Evolutionary conservation across 208 protist species (phyloP).

Genomic region (Trypanosomatidae sp.): DNA sequence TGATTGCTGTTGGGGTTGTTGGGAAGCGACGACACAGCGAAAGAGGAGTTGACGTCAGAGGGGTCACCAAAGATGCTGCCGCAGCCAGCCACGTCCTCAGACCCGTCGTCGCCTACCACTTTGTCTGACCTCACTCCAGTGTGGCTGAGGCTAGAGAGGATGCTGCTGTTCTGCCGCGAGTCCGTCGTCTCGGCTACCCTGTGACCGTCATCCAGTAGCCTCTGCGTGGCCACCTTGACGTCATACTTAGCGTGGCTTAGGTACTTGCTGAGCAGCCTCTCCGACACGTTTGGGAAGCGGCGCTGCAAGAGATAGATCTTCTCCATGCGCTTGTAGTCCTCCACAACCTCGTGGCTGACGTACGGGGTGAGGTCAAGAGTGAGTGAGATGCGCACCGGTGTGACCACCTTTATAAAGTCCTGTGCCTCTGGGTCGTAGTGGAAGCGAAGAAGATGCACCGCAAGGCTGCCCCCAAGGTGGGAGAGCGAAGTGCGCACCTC

Average conservation of each 20-base stretch:
- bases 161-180: slow-evolving; percentile 22
- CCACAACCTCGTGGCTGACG: slow-evolving; percentile 40
- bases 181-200: slow-evolving; percentile 6
- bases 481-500: slow-evolving; percentile 59
- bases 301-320: slow-evolving; percentile 31
- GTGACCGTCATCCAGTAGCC: slow-evolving; percentile 28
- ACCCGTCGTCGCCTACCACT: slow-evolving; percentile 6
- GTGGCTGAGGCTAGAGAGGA: not conserved
- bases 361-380: slow-evolving; percentile 61
- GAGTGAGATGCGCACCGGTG: slow-evolving; percentile 53
- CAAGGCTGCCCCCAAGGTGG: slow-evolving; percentile 65
- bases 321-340: slow-evolving; percentile 35
- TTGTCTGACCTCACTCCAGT: not conserved
- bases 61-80: slow-evolving; percentile 2
- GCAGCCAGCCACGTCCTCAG: slow-evolving; percentile 12
- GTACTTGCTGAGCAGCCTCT: slow-evolving; percentile 19
- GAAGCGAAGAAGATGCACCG: slow-evolving; percentile 83
- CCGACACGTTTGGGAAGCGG: slow-evolving; percentile 37
- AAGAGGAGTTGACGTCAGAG: slow-evolving; percentile 7
- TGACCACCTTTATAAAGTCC: slow-evolving; percentile 66
- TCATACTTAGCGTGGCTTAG: slow-evolving; percentile 23
- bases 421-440: slow-evolving; percentile 49
- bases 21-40: not conserved
- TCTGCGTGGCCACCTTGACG: slow-evolving; percentile 26
- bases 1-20: not conserved